A percentile compares a stretch with the other conserved stretches of the same genome.
phyloP scores from a whole-genome alignment of 2,329 filamentous ascomycete species.

The Aspergillus uvarum region DNA sequence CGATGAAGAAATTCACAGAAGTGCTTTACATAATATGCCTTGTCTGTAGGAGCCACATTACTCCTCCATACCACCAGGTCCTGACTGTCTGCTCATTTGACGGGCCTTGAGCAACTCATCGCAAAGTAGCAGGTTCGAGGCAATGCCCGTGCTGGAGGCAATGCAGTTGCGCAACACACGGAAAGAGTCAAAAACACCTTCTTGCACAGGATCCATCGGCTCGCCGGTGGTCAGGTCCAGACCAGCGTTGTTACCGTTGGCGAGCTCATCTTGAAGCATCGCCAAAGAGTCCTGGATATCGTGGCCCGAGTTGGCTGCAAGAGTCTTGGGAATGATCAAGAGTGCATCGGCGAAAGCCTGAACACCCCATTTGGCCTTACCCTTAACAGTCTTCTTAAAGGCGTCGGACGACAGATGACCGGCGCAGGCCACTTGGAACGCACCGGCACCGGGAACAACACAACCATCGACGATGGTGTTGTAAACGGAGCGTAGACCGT shows the following conservation, averaged over 20 bases:
- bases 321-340: constrained; percentile 92
- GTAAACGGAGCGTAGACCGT: constrained; percentile 93
- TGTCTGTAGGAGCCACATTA: constrained; percentile 30
- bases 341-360: constrained; percentile 93
- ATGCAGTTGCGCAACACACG: constrained; percentile 90
- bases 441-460: constrained; percentile 89
- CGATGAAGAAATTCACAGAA: constrained; percentile 20
- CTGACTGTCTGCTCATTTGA: constrained; percentile 70
- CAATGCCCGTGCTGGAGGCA: constrained; percentile 90
- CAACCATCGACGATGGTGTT: constrained; percentile 99
- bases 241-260: constrained; percentile 81
- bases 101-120: constrained; percentile 97
- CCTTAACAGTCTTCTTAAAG: constrained; percentile 89
- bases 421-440: constrained; percentile 93
- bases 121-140: constrained; percentile 89
- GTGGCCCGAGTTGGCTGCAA: constrained; percentile 92
- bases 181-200: constrained; percentile 95
- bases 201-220: constrained; percentile 90
- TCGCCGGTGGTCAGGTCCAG: constrained; percentile 83
- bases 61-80: constrained; percentile 45
- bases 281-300: constrained; percentile 95
- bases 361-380: constrained; percentile 96
- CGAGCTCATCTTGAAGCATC: constrained; percentile 78
- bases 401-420: constrained; percentile 81
- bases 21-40: constrained; percentile 28